Conservation (phyloP, 495 filamentous ascomycete genomes). For the Pseudotulostoma volvatum region DNA sequence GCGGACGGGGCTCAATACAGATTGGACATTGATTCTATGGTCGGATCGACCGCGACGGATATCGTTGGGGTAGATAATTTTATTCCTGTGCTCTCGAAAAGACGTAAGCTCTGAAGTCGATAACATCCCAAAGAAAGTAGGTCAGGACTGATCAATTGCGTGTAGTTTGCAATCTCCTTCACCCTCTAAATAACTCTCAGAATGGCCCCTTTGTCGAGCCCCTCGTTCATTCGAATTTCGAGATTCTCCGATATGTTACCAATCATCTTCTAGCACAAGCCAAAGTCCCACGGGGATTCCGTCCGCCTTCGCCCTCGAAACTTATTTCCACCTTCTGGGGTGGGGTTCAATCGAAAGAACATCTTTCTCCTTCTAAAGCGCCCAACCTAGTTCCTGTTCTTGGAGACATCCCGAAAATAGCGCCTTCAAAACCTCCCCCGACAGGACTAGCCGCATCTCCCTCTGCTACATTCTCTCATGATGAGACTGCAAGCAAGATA, state of each 20-base stretch:
- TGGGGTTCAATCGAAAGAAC: constrained; percentile 23
- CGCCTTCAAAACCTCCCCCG: constrained; percentile 8
- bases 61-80: constrained; percentile 51
- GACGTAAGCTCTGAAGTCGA: constrained; percentile 32
- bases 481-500: constrained; percentile 18
- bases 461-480: constrained; percentile 26
- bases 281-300: constrained; percentile 38
- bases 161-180: constrained; percentile 46
- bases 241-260: constrained; percentile 56
- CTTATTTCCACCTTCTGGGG: constrained; percentile 69
- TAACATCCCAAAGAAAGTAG: constrained; percentile 1
- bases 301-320: constrained; percentile 77
- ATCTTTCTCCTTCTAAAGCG: constrained; percentile 17
- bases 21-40: constrained; percentile 41
- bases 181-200: constrained; percentile 48
- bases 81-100: constrained; percentile 48
- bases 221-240: constrained; percentile 35
- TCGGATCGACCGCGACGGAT: constrained; percentile 47
- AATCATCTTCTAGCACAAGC: constrained; percentile 41
- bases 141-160: background rate
- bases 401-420: constrained; percentile 25
- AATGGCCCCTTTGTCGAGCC: constrained; percentile 49
- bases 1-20: constrained; percentile 32
- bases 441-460: constrained; percentile 19
- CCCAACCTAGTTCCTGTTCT: constrained; percentile 22